phyloP scores from a whole-genome alignment of 345 rosid genomes.

The Laguncularia racemosa region DNA sequence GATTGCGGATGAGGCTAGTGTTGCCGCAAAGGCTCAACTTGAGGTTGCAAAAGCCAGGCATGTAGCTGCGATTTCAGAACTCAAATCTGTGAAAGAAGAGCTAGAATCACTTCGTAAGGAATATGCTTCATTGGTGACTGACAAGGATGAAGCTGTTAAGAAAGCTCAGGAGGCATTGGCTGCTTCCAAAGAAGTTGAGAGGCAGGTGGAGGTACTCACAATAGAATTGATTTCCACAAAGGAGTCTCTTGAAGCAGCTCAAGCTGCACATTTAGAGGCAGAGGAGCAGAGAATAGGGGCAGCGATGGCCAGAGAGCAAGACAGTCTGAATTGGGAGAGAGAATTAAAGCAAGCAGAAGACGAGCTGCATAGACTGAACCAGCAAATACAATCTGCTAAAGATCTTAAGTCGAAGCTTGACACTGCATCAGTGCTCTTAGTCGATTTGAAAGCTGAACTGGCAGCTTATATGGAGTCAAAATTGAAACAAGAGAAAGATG shows the following conservation, averaged over 20 bases:
- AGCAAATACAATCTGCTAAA: conserved; percentile 58
- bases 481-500: conserved; percentile 31
- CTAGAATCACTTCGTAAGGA: conserved; percentile 44
- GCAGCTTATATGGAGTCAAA: conserved; percentile 65
- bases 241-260: conserved; percentile 79
- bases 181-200: conserved; percentile 82
- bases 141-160: conserved; percentile 49
- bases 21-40: conserved; percentile 90
- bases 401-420: conserved; percentile 71
- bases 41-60: conserved; percentile 90
- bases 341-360: conserved; percentile 81
- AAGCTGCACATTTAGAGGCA: conserved; percentile 88
- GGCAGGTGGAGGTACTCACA: conserved; percentile 74
- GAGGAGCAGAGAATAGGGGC: conserved; percentile 88
- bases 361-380: conserved; percentile 60
- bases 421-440: conserved; percentile 53
- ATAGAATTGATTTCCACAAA: conserved; percentile 80
- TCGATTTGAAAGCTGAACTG: conserved; percentile 76
- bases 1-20: conserved; percentile 77
- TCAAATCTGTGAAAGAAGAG: conserved; percentile 66
- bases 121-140: conserved; percentile 47
- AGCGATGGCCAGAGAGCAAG: conserved; percentile 75
- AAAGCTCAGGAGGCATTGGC: conserved; percentile 65
- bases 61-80: conserved; percentile 59
- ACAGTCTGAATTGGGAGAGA: conserved; percentile 76